These are phyloP conservation scores for Cryphonectria radicalis DNA, from an alignment of 2,329 filamentous ascomycete genomes.

Conservation along the genomic window DNA sequence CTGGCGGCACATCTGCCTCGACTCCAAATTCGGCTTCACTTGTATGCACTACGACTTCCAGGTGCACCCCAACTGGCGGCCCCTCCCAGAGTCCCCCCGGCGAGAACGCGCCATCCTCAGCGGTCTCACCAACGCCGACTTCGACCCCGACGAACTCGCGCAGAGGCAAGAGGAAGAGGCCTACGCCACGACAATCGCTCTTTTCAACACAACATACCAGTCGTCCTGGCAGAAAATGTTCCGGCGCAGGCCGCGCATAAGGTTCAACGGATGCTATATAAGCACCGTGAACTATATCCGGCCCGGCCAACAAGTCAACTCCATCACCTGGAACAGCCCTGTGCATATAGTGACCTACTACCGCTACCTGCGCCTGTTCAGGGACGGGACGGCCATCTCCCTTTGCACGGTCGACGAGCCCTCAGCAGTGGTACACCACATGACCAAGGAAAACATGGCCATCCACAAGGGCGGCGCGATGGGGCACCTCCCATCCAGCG, in stretches of 20 bases:
- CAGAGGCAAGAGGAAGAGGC: constrained; percentile 40
- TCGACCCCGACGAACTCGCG: constrained; percentile 43
- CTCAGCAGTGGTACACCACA: constrained; percentile 81
- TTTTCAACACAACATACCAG: constrained; percentile 51
- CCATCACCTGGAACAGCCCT: constrained; percentile 76
- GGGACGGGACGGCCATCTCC: constrained; percentile 82
- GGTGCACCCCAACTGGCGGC: constrained; percentile 62
- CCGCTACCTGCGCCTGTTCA: constrained; percentile 93
- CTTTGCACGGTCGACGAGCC: constrained; percentile 83
- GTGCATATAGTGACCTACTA: constrained; percentile 98
- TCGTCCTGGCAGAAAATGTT: constrained; percentile 72
- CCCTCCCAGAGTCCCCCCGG: constrained; percentile 35
- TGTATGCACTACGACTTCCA: constrained; percentile 83
- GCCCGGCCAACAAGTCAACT: constrained; percentile 73
- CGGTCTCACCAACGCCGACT: constrained; percentile 8
- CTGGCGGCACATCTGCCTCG: constrained; percentile 79
- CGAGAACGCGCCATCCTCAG: neutral
- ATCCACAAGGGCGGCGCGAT: constrained; percentile 43
- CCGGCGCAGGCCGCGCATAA: constrained; percentile 78
- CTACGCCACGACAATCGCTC: constrained; percentile 44
- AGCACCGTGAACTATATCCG: constrained; percentile 95
- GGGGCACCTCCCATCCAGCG: constrained; percentile 49
- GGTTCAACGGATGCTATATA: constrained; percentile 96
- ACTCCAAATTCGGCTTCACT: constrained; percentile 74
- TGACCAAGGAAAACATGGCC: constrained; percentile 72